phyloP scores from a whole-genome alignment of 1,284 basidiomycete genomes.

The Taiwanofungus camphoratus region DNA sequence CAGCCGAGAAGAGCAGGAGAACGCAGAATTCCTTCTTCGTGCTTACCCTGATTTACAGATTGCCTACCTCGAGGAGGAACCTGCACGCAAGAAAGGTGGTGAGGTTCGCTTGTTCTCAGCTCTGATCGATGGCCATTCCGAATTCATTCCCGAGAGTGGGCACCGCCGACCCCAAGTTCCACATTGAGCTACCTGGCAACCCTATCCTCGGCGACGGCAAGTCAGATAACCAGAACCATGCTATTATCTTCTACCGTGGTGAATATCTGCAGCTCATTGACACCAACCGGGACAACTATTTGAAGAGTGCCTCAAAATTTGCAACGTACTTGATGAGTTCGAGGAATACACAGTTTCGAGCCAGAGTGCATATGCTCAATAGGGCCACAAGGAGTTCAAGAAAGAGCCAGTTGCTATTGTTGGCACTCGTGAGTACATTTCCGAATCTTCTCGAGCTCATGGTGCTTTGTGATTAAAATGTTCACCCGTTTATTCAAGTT shows the following conservation, averaged over 20 bases:
- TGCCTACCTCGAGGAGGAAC: slow-evolving; percentile 97
- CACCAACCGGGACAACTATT: slow-evolving; percentile 99
- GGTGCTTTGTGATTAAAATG: too few relatives aligned
- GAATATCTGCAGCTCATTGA: slow-evolving; percentile 99
- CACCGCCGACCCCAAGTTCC: slow-evolving; percentile 94
- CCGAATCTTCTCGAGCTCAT: too few relatives aligned
- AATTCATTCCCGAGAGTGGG: slow-evolving; percentile 87
- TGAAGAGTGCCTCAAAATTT: slow-evolving; percentile 99
- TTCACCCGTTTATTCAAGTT: too few relatives aligned
- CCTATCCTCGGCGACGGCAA: slow-evolving; percentile 99
- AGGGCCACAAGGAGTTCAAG: slow-evolving; percentile 83
- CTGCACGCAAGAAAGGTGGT: slow-evolving; percentile 88
- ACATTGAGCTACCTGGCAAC: slow-evolving; percentile 97
- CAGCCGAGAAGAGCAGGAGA: slow-evolving; percentile 99
- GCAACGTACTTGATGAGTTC: slow-evolving; percentile 96
- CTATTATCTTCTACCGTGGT: slow-evolving; percentile 98
- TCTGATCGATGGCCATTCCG: slow-evolving; percentile 96
- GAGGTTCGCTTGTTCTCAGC: slow-evolving; percentile 95
- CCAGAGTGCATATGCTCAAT: slow-evolving; percentile 89
- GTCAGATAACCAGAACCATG: slow-evolving; percentile 99
- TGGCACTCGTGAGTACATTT: slow-evolving; percentile 98
- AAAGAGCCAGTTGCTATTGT: slow-evolving; percentile 93
- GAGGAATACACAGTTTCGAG: slow-evolving; percentile 87
- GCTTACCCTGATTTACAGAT: slow-evolving; percentile 99
- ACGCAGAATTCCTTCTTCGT: slow-evolving; percentile 95